phyloP scores from a whole-genome alignment of 345 rosid species.

The Syzygium aromaticum region DNA sequence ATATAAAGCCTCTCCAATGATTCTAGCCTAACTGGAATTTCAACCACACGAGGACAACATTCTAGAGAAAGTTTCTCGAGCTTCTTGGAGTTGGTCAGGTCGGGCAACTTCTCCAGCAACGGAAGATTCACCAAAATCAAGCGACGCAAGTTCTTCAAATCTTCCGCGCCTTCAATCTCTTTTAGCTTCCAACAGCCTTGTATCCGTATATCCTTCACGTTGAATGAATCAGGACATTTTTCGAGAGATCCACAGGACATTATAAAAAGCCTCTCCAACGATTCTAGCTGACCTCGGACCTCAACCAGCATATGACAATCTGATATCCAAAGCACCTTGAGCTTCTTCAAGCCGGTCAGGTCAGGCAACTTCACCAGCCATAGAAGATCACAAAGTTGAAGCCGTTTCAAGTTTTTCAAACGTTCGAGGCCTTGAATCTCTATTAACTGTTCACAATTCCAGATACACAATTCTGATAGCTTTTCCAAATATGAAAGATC shows the following conservation, averaged over 20 bases:
- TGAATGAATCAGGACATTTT: neutral
- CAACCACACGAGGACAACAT: neutral
- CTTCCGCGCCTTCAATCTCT: neutral
- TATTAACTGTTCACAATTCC: fast-evolving
- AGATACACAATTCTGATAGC: neutral
- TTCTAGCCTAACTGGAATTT: neutral
- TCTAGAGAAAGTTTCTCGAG: fast-evolving
- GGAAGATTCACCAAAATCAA: fast-evolving
- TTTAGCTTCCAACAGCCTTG: fast-evolving
- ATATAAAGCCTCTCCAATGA: neutral
- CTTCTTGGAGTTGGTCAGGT: neutral
- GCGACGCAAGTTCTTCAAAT: fast-evolving
- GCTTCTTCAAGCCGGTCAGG: neutral
- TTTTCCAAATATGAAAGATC: neutral
- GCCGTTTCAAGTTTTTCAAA: neutral
- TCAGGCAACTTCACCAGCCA: neutral
- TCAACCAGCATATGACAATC: neutral
- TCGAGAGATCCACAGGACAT: fast-evolving
- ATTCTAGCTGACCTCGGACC: neutral
- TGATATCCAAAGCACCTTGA: fast-evolving
- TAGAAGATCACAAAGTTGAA: fast-evolving
- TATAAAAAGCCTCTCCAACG: fast-evolving
- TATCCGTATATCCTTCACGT: neutral
- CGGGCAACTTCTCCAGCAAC: neutral
- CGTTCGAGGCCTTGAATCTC: neutral